Base-by-base conservation (phyloP, 805 yeast species). In the Lachancea quebecensis region DNA sequence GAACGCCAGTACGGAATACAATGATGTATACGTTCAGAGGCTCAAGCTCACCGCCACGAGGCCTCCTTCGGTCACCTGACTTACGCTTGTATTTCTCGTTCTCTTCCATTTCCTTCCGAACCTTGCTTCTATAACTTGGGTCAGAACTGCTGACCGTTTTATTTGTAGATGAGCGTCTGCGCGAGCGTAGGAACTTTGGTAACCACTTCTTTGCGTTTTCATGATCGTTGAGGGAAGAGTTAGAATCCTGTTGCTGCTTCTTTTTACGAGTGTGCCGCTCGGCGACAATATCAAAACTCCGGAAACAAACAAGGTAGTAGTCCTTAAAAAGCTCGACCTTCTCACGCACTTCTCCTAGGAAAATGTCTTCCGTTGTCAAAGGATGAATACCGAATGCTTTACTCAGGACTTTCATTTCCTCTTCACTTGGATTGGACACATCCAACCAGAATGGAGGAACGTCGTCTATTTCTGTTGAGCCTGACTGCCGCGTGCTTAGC, bases 371-470 rank as follows among this genome's bases (percentile, higher is more conserved):
- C 0, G 97, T 86, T 0, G 99, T 91, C 55, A 91, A 74, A 0
- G 99, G 99, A 65, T 91, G 99, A 46, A 91, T 87, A 1, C 95
- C 95, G 67, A 91, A 91, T 0, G 97, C 81, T 57, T 88, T 88
- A 25, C 95, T 79, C 11, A 91, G 56, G 0, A 84, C 93, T 57
- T 91, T 89, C 95, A 93, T 87, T 64, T 91, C 99, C 54, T 89
- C 97, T 58, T 93, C 98, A 0, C 95, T 85, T 10, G 99, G 99
- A 57, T 87, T 84, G 46, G 86, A 68, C 10, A 91, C 85, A 64
- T 91, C 98, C 10, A 91, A 72, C 99, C 99, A 91, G 72, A 91
- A 89, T 14, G 95, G 90, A 2, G 79, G 70, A 8, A 70, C 71
- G 17, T 73, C 77, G 10, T 60, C 65, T 10, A 46, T 44, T 8